phyloP scores from a whole-genome alignment of 805 yeast genomes.

The Saccharomycopsis babjevae region DNA sequence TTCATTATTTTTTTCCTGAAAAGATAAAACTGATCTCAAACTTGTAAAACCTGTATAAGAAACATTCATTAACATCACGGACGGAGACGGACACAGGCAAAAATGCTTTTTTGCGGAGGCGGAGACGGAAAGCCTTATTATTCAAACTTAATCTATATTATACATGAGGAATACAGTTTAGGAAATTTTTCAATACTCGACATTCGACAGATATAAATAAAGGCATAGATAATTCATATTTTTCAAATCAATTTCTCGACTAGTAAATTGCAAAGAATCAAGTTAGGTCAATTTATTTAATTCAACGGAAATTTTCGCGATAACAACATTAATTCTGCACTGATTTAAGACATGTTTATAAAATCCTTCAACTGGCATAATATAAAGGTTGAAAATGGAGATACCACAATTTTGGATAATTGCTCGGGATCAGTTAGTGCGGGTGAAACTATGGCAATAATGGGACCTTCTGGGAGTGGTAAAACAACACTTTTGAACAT shows the following conservation, averaged over 20 bases:
- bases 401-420: not conserved
- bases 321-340: not conserved
- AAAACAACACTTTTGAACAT: slow-evolving; percentile 58
- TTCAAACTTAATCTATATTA: not conserved
- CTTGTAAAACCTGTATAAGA: too few species aligned
- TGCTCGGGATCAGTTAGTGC: not conserved
- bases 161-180: not conserved
- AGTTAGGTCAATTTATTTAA: not conserved
- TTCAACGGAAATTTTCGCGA: not conserved
- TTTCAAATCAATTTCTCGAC: too few species aligned
- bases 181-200: not conserved
- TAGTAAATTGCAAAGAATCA: too few species aligned
- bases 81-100: too few species aligned
- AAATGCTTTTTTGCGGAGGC: too few species aligned
- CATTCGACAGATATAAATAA: not conserved
- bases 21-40: too few species aligned
- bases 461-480: slow-evolving; percentile 80
- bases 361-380: not conserved
- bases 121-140: not conserved
- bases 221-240: too few species aligned
- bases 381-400: not conserved
- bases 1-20: too few species aligned
- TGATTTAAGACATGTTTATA: not conserved
- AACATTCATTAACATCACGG: too few species aligned
- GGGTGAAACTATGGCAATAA: slow-evolving; percentile 35